Evolutionary conservation across 2,329 filamentous ascomycete species (phyloP).

Genomic region (Sporothrix pseudoabietina): DNA sequence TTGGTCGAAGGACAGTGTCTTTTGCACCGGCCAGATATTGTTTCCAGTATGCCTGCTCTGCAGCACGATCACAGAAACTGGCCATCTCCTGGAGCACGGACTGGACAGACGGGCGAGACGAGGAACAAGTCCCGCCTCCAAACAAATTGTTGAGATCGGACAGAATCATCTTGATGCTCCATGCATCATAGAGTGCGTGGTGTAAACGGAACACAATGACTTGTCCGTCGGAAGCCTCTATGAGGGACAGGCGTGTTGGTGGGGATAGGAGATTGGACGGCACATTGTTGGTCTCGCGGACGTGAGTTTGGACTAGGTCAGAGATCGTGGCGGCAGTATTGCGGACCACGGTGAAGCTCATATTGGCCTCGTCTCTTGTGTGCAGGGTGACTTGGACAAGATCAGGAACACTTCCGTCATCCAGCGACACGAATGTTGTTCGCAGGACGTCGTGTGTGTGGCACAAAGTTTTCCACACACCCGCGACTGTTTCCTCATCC

Average conservation of each 20-base stretch:
- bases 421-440: background rate
- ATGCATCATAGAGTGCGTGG: slow-evolving; percentile 38
- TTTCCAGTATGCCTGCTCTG: slow-evolving; percentile 12
- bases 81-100: background rate
- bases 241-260: slow-evolving; percentile 33
- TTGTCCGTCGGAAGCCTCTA: slow-evolving; percentile 35
- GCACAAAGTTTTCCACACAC: background rate
- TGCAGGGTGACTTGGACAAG: background rate
- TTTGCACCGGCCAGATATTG: background rate
- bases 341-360: background rate
- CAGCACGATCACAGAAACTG: background rate
- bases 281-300: background rate
- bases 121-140: background rate
- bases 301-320: background rate
- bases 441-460: slow-evolving; percentile 4
- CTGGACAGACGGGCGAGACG: background rate
- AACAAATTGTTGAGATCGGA: slow-evolving; percentile 32
- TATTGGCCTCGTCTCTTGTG: background rate
- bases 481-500: slow-evolving; percentile 19
- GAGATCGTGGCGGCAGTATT: background rate
- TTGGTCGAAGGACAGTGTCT: background rate
- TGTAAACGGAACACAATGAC: slow-evolving; percentile 36
- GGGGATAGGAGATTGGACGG: slow-evolving; percentile 29
- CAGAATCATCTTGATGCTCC: slow-evolving; percentile 38
- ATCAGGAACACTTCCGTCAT: background rate